Conservation (phyloP, 345 rosid genomes). For the Boechera stricta region DNA sequence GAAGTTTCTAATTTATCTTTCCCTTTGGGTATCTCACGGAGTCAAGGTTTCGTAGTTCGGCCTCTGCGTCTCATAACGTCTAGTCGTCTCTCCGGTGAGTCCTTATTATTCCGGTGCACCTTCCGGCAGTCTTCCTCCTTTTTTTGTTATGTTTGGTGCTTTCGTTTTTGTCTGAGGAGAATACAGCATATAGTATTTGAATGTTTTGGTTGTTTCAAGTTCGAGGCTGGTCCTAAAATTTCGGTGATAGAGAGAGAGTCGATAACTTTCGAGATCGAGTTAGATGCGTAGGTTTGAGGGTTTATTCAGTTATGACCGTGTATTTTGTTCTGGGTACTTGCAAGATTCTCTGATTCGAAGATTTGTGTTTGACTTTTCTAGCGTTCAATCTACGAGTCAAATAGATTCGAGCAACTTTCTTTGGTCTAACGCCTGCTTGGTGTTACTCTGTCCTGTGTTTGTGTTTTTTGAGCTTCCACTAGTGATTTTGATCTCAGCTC, state of each 20-base stretch:
- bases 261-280: conserved; percentile 21
- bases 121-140: not conserved
- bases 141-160: not conserved
- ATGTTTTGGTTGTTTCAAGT: conserved; percentile 10
- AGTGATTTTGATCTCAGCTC: conserved; percentile 21
- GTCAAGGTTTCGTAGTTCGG: not conserved
- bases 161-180: not conserved
- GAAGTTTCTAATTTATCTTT: conserved; percentile 23
- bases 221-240: conserved; percentile 12
- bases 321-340: not conserved
- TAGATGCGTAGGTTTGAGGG: not conserved
- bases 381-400: conserved; percentile 31
- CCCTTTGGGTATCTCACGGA: conserved; percentile 6
- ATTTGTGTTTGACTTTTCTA: conserved; percentile 45
- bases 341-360: conserved; percentile 2
- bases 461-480: conserved; percentile 5
- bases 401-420: conserved; percentile 33
- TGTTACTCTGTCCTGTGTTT: not conserved
- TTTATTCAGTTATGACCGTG: conserved; percentile 7
- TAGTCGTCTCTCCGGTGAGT: conserved; percentile 36
- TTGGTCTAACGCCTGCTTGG: not conserved
- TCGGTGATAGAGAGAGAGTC: not conserved
- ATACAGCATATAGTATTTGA: not conserved
- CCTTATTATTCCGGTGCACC: not conserved
- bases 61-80: conserved; percentile 23